Evolutionary conservation across 2,329 filamentous ascomycete genomes (phyloP).

Genomic region (Atkinsonella hypoxylon): DNA sequence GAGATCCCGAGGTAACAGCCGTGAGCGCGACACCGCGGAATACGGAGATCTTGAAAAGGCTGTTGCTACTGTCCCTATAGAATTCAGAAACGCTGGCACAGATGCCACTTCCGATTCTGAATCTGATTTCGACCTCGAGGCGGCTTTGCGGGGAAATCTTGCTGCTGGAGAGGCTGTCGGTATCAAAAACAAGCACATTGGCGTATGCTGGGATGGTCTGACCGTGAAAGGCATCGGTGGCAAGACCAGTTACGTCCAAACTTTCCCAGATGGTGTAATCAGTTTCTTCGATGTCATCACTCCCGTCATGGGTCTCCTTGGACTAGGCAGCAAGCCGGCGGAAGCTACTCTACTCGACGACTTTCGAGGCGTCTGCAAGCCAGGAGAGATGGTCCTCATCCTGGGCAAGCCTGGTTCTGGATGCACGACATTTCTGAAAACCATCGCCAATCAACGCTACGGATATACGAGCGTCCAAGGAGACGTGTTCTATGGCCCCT

Average conservation of each 20-base stretch:
- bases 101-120: conserved; percentile 35
- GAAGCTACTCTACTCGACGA: conserved; percentile 64
- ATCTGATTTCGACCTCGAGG: conserved; percentile 60
- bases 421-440: conserved; percentile 58
- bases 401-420: conserved; percentile 65
- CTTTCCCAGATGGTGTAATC: conserved; percentile 66
- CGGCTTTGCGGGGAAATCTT: conserved; percentile 57
- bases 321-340: conserved; percentile 52
- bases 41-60: conserved; percentile 47
- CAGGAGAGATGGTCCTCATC: conserved; percentile 82
- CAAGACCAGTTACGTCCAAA: conserved; percentile 57
- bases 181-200: conserved; percentile 69
- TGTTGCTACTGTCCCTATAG: conserved; percentile 20
- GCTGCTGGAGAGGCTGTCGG: conserved; percentile 63
- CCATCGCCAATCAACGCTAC: conserved; percentile 52
- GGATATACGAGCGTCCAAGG: conserved; percentile 47
- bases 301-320: conserved; percentile 51
- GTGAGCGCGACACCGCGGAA: conserved; percentile 13
- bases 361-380: conserved; percentile 59
- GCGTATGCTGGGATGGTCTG: conserved; percentile 66
- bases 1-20: conserved; percentile 37
- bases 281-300: conserved; percentile 65
- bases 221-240: conserved; percentile 68
- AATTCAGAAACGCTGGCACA: conserved; percentile 26
- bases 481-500: conserved; percentile 67